These are phyloP conservation scores for Fusarium sp. DNA, from an alignment of 2,329 filamentous ascomycete genomes.

Conservation along the genomic window DNA sequence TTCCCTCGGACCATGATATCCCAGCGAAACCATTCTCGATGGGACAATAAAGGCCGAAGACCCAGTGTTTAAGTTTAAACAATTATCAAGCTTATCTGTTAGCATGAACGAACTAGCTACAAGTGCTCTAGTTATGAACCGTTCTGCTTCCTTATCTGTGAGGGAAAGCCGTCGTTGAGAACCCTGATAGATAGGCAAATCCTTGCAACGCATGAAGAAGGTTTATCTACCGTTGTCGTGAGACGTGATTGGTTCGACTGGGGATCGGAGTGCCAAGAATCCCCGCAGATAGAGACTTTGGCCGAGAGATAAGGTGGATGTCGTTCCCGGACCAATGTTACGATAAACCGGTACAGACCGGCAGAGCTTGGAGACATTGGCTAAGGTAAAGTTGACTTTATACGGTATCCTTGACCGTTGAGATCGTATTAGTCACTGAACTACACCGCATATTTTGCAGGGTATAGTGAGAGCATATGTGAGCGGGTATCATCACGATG, in stretches of 20 bases:
- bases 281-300: not conserved
- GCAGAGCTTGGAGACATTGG: not conserved
- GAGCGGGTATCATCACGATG: not conserved
- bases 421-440: not conserved
- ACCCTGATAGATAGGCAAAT: not conserved
- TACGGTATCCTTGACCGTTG: not conserved
- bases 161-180: not conserved
- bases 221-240: not conserved
- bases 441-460: not conserved
- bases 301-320: not conserved
- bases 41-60: not conserved
- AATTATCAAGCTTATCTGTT: not conserved
- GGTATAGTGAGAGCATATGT: not conserved
- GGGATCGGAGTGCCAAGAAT: not conserved
- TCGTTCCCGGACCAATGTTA: not conserved
- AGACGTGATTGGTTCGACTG: not conserved
- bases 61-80: not conserved
- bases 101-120: not conserved
- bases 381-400: not conserved
- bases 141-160: not conserved
- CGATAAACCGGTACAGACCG: not conserved
- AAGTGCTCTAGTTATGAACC: not conserved
- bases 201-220: not conserved
- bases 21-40: not conserved
- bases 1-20: not conserved